These are phyloP conservation scores for Chlamydomonas incerta DNA, from an alignment of 139 green algal species.

Conservation along the genomic window DNA sequence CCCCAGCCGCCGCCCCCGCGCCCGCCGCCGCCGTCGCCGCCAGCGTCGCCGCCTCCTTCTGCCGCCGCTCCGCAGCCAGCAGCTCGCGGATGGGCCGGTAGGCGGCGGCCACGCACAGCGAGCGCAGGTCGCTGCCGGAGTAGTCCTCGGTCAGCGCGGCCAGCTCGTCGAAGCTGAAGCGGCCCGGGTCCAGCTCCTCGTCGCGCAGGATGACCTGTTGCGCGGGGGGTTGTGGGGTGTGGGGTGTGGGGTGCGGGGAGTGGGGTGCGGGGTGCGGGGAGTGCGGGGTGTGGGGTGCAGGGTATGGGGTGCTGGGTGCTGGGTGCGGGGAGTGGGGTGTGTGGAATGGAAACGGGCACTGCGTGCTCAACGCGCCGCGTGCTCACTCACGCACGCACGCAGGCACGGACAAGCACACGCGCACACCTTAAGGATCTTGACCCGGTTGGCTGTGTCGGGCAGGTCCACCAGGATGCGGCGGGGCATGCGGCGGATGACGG, in stretches of 20 bases:
- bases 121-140: constrained; percentile 74
- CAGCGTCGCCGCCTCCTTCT: neutral
- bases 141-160: constrained; percentile 65
- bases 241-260: too few species aligned
- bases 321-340: too few species aligned
- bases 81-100: constrained; percentile 77
- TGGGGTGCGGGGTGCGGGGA: too few species aligned
- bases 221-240: neutral
- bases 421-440: constrained; percentile 69
- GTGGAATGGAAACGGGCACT: neutral
- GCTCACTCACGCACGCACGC: constrained; percentile 28
- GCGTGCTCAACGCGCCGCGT: too few species aligned
- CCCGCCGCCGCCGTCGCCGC: too few species aligned
- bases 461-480: constrained; percentile 78
- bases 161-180: constrained; percentile 57
- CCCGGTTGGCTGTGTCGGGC: constrained; percentile 66
- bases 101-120: constrained; percentile 76
- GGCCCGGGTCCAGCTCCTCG: constrained; percentile 45
- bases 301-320: too few species aligned
- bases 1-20: neutral
- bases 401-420: neutral
- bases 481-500: constrained; percentile 74
- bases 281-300: too few species aligned
- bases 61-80: constrained; percentile 35
- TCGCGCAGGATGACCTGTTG: constrained; percentile 57